Evolutionary conservation across 306 rosid species (phyloP).

Genomic region (Fagus crenata): DNA sequence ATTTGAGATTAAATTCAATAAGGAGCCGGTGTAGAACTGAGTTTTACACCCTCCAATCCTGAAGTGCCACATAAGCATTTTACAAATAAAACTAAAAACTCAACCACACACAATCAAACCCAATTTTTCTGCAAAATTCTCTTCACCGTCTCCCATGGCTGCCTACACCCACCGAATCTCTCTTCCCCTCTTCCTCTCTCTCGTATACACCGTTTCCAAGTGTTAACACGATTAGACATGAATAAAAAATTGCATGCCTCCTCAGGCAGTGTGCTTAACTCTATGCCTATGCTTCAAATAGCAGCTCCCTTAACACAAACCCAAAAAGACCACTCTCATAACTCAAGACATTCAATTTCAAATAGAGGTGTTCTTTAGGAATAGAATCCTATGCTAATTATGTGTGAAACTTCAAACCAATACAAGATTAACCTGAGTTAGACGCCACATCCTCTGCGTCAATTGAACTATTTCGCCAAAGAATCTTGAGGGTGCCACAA

Average conservation of each 20-base stretch:
- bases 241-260: neutral
- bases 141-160: too few species aligned
- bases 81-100: too few species aligned
- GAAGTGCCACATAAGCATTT: too few species aligned
- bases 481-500: neutral
- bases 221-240: too few species aligned
- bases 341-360: neutral
- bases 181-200: too few species aligned
- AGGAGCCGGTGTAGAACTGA: too few species aligned
- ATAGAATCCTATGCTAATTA: neutral
- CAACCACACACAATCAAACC: too few species aligned
- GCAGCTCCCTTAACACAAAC: neutral
- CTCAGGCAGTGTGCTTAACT: neutral
- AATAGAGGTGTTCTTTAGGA: neutral
- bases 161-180: too few species aligned
- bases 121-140: too few species aligned
- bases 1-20: too few species aligned
- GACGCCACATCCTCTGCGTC: neutral
- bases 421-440: neutral
- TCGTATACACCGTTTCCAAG: neutral
- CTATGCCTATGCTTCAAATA: neutral
- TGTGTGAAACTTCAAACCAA: neutral
- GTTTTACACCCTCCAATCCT: too few species aligned
- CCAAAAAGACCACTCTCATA: neutral
- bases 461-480: neutral